Evolutionary conservation across 805 yeast species (phyloP), one percentile per base, ranked within the genome.

Genomic region (Metschnikowia picachoensis): DNA sequence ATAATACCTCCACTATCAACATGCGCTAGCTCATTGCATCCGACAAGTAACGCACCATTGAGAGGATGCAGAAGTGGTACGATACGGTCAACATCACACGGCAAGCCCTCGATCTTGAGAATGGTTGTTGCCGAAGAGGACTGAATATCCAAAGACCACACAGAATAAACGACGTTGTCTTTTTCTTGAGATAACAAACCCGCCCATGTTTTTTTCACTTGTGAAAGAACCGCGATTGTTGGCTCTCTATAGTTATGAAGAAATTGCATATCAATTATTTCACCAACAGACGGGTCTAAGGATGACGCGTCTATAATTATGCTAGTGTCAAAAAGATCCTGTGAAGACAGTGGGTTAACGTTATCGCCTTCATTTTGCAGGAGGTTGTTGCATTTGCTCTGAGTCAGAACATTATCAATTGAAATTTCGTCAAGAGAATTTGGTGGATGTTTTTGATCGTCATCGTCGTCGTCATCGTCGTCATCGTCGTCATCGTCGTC

Each of bases 171-270:
- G 29, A 80, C 70, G 14, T 80, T 84, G 57, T 88, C 95, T 57
- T 80, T 83, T 6, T 66, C 69, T 41, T 74, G 66, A 2, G 83
- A 74, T 30, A 85, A 65, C 43, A 78, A 74, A 0, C 96, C 96
- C 0, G 95, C 82, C 96, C 97, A 88, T 0, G 90, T 80, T 15
- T 77, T 72, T 14, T 66, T 53, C 38, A 59, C 68, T 30, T 80
- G 79, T 43, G 81, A 77, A 27, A 89, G 60, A 4, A 89, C 73
- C 0, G 85, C 92, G 16, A 89, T 54, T 0, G 97, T 91, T 0
- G 97, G 95, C 48, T 85, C 94, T 52, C 85, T 70, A 59, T 88
- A 92, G 46, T 83, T 83, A 58, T 81, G 65, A 34, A 92, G 64
- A 60, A 87, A 91, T 40, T 79, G 80, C 54, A 84, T 73, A 59